phyloP scores from a whole-genome alignment of 495 filamentous ascomycete species.

The Oleoguttula mirabilis region DNA sequence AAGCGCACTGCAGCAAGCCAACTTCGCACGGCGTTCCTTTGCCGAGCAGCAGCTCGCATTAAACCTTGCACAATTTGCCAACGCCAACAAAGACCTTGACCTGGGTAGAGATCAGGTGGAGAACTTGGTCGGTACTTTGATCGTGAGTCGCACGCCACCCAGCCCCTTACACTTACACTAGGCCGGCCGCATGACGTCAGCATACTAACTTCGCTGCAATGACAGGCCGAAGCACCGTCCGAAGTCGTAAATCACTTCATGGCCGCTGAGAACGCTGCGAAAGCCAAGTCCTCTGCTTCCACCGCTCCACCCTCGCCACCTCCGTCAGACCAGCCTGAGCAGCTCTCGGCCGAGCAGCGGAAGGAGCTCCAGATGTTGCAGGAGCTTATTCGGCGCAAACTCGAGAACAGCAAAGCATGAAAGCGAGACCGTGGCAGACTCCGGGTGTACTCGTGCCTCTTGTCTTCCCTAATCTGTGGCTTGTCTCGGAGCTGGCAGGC shows the following conservation, averaged over 20 bases:
- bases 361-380: conserved; percentile 17
- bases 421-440: no score
- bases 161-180: conserved; percentile 9
- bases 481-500: no score
- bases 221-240: conserved; percentile 29
- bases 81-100: conserved; percentile 25
- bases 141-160: conserved; percentile 21
- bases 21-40: conserved; percentile 20
- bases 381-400: conserved; percentile 16
- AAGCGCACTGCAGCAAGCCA: conserved; percentile 12
- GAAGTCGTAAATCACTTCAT: conserved; percentile 19
- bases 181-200: conserved; percentile 18
- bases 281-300: background rate
- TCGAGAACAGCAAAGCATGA: conserved; percentile 16
- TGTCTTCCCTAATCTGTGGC: no score
- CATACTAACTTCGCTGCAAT: conserved; percentile 17
- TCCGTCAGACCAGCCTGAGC: conserved; percentile 15
- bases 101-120: conserved; percentile 20
- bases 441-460: no score
- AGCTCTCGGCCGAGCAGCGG: conserved; percentile 13
- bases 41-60: conserved; percentile 45
- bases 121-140: conserved; percentile 24
- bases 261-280: conserved; percentile 6
- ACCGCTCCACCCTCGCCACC: conserved; percentile 16
- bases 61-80: conserved; percentile 40